Evolutionary conservation across 192 early-diverging fungal species (phyloP).

Genomic region (Paraglomus occultum): DNA sequence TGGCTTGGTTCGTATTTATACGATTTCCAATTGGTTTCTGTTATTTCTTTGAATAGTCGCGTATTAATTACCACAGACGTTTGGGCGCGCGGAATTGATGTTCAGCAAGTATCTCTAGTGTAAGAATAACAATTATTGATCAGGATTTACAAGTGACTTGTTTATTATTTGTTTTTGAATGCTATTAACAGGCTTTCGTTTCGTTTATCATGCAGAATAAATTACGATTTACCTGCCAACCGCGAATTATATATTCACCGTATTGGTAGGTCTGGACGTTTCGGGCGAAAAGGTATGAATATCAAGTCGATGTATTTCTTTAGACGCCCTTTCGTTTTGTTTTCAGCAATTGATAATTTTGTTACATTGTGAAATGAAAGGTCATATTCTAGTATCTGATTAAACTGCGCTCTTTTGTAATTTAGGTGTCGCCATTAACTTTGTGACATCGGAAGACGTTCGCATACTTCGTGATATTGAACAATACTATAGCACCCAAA

Average conservation of each 20-base stretch:
- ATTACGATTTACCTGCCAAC: constrained; percentile 95
- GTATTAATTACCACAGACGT: constrained; percentile 98
- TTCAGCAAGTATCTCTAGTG: constrained; percentile 98
- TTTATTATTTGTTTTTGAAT: not conserved
- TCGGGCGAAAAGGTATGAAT: constrained; percentile 82
- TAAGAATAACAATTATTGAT: constrained; percentile 23
- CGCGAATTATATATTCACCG: constrained; percentile 99
- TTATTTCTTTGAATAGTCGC: constrained; percentile 57
- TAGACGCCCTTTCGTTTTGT: too few species aligned
- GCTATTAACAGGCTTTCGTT: not conserved
- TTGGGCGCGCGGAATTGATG: constrained; percentile 99
- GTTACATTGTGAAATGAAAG: too few species aligned
- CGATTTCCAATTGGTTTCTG: not conserved
- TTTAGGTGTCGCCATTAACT: constrained; percentile 92
- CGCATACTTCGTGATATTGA: constrained; percentile 95
- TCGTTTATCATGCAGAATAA: constrained; percentile 44
- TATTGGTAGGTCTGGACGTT: constrained; percentile 96
- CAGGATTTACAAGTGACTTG: not conserved
- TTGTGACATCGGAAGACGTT: constrained; percentile 94
- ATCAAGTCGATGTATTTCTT: not conserved
- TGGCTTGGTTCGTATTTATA: not conserved
- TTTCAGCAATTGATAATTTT: too few species aligned
- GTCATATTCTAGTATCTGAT: too few species aligned
- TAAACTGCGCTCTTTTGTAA: not conserved
- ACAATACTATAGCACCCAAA: constrained; percentile 96